Conservation (phyloP, 139 green algal species). For the Chlamydomonas sp. region DNA sequence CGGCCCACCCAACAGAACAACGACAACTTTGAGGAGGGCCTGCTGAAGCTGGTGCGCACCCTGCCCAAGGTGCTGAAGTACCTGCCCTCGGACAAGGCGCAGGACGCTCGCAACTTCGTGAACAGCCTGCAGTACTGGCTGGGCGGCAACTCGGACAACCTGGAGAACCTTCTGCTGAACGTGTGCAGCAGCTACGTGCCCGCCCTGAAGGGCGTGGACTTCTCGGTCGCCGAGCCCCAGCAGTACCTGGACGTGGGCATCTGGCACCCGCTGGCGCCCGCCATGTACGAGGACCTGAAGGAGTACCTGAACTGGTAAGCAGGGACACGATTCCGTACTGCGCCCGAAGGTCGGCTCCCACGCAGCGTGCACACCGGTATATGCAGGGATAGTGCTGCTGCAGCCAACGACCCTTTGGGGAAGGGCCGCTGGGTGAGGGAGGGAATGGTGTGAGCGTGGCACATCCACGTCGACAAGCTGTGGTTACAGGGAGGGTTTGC, state of each 20-base stretch:
- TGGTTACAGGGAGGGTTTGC: no score
- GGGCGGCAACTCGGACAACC: slow-evolving; percentile 95
- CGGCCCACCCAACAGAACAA: slow-evolving; percentile 73
- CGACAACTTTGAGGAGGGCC: slow-evolving; percentile 98
- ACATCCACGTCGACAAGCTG: neutral
- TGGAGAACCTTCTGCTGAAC: slow-evolving; percentile 98
- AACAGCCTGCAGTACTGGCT: slow-evolving; percentile 99
- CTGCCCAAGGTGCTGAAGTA: slow-evolving; percentile 89
- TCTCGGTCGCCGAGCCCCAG: slow-evolving; percentile 80
- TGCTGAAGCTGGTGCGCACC: slow-evolving; percentile 97
- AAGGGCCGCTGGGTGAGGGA: neutral
- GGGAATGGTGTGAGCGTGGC: neutral
- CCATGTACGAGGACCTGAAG: slow-evolving; percentile 98
- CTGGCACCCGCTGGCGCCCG: slow-evolving; percentile 93
- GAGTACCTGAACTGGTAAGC: slow-evolving; percentile 98
- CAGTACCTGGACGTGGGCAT: slow-evolving; percentile 97
- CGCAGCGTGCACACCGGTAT: no score
- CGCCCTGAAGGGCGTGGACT: slow-evolving; percentile 79
- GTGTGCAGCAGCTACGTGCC: slow-evolving; percentile 88
- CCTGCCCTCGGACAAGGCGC: slow-evolving; percentile 73
- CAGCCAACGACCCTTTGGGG: no score
- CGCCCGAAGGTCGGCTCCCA: neutral
- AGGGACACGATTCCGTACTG: neutral
- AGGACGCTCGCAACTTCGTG: slow-evolving; percentile 92
- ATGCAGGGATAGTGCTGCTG: no score